phyloP scores from a whole-genome alignment of 2,329 filamentous ascomycete genomes.

The Drechmeria coniospora region DNA sequence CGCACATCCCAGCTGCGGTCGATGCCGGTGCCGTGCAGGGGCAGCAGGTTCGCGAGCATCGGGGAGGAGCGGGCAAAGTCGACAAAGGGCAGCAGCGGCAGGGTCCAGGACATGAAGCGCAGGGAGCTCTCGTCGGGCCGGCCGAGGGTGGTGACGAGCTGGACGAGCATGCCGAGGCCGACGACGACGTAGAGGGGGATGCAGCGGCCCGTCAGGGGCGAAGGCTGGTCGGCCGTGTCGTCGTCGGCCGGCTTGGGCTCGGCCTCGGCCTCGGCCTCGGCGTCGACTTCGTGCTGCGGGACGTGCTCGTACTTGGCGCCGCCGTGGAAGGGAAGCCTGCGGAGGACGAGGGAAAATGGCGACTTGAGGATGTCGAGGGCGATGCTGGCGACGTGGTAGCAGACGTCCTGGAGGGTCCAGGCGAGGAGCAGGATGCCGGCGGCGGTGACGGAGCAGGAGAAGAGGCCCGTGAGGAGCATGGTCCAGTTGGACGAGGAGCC shows the following conservation, averaged over 20 bases:
- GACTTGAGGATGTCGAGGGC: slow-evolving; percentile 8
- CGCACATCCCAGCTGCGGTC: slow-evolving; percentile 11
- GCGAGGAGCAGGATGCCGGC: slow-evolving; percentile 5
- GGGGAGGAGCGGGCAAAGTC: slow-evolving; percentile 17
- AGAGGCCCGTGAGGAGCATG: slow-evolving; percentile 12
- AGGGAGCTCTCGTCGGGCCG: slow-evolving; percentile 17
- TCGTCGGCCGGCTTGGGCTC: no score
- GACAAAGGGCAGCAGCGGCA: slow-evolving; percentile 16
- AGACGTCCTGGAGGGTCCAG: slow-evolving; percentile 9
- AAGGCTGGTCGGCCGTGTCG: not conserved
- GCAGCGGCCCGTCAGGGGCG: slow-evolving; percentile 1
- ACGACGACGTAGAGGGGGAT: slow-evolving; percentile 9
- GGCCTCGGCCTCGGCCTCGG: slow-evolving; percentile 5
- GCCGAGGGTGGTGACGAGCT: slow-evolving; percentile 9
- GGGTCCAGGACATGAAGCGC: slow-evolving; percentile 20
- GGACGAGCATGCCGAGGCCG: slow-evolving; percentile 10
- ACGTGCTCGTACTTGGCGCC: slow-evolving; percentile 4
- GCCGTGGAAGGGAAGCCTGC: slow-evolving; percentile 3
- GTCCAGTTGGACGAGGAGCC: slow-evolving; percentile 10
- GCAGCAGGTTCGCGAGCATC: slow-evolving; percentile 10
- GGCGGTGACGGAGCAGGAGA: slow-evolving; percentile 6
- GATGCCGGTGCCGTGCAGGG: slow-evolving; percentile 12
- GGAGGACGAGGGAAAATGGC: slow-evolving; percentile 5
- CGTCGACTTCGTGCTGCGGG: slow-evolving; percentile 6
- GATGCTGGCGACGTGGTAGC: slow-evolving; percentile 7